A percentile compares a stretch with the other conserved stretches of the same genome.
These are phyloP conservation scores for Bipolaris sorokiniana DNA, from an alignment of 2,329 filamentous ascomycete genomes.

Conservation along the genomic window DNA sequence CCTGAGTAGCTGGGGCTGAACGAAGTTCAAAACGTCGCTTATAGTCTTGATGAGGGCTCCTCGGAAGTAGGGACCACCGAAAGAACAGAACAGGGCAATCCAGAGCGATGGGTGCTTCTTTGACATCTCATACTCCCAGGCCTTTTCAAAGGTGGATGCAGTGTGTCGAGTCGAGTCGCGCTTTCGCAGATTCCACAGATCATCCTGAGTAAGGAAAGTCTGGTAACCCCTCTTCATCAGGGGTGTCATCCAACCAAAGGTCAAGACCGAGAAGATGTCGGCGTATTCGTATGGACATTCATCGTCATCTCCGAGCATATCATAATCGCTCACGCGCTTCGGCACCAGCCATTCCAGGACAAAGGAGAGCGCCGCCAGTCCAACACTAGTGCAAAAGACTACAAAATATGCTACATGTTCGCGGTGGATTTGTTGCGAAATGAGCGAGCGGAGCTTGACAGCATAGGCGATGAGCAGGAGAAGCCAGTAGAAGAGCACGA, in stretches of 20 bases:
- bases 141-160: constrained; percentile 69
- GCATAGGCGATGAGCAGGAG: constrained; percentile 78
- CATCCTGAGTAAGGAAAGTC: constrained; percentile 88
- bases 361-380: constrained; percentile 73
- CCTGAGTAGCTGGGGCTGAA: constrained; percentile 88
- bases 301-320: constrained; percentile 70
- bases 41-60: constrained; percentile 87
- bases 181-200: constrained; percentile 89
- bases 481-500: constrained; percentile 91
- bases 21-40: constrained; percentile 85
- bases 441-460: constrained; percentile 84
- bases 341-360: constrained; percentile 84
- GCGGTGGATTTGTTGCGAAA: constrained; percentile 75
- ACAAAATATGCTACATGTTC: constrained; percentile 76
- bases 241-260: constrained; percentile 98
- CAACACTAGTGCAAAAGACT: constrained; percentile 74
- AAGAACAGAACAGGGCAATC: constrained; percentile 82
- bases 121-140: constrained; percentile 78
- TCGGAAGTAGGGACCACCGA: constrained; percentile 81
- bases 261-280: constrained; percentile 89
- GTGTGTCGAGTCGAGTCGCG: constrained; percentile 80
- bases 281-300: constrained; percentile 87
- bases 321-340: constrained; percentile 74
- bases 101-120: constrained; percentile 81
- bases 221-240: constrained; percentile 96